phyloP scores from a whole-genome alignment of 805 yeast genomes.

The Kluyveromyces siamensis region DNA sequence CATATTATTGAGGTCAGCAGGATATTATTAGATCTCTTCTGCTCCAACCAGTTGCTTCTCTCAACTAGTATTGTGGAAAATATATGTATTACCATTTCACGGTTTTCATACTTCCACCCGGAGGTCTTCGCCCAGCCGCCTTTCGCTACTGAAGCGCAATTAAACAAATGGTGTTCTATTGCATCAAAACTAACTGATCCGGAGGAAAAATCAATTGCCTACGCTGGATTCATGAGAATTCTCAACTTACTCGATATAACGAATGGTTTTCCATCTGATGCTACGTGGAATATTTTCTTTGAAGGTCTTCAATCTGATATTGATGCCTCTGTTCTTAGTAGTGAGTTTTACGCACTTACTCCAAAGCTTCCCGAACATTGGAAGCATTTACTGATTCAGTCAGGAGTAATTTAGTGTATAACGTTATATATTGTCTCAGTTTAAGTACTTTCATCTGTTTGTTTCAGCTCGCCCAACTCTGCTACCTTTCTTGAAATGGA shows the following conservation, averaged over 20 bases:
- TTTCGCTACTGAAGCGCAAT: constrained; percentile 31
- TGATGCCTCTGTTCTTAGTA: constrained; percentile 21
- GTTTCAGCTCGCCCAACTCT: neutral
- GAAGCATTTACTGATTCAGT: neutral
- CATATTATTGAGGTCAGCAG: constrained; percentile 24
- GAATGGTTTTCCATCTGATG: constrained; percentile 14
- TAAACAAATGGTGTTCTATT: constrained; percentile 60
- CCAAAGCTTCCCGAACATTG: constrained; percentile 6
- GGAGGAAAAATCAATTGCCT: constrained; percentile 82
- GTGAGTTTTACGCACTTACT: constrained; percentile 22
- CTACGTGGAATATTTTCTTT: constrained; percentile 15
- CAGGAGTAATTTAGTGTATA: neutral
- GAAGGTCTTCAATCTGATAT: constrained; percentile 22
- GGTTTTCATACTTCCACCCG: constrained; percentile 63
- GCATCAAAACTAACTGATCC: constrained; percentile 64
- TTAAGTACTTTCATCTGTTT: too few relatives aligned
- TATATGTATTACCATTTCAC: constrained; percentile 81
- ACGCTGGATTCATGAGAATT: constrained; percentile 71
- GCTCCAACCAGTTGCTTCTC: constrained; percentile 16
- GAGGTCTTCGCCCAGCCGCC: constrained; percentile 42
- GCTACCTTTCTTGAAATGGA: too few relatives aligned
- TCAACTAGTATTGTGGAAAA: constrained; percentile 63
- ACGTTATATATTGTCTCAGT: neutral
- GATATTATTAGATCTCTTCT: constrained; percentile 21
- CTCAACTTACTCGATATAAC: constrained; percentile 29